Conservation (phyloP, 768 basidiomycete species). For the Tylopilus balloui region DNA sequence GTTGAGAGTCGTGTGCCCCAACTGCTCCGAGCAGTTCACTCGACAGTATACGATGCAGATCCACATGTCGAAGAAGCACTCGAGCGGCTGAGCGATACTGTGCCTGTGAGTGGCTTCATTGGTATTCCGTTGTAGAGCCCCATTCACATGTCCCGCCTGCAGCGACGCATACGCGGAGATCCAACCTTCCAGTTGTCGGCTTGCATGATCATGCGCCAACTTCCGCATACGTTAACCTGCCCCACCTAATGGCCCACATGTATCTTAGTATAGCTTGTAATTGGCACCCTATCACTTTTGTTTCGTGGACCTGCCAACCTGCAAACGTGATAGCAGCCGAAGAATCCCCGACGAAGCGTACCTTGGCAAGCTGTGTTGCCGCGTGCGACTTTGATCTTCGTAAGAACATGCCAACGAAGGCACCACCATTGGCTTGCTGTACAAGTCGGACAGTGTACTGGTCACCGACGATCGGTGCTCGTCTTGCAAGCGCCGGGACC, state of each 20-base stretch:
- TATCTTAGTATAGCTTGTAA: constrained; percentile 3
- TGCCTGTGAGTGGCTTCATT: background rate
- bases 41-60: constrained; percentile 20
- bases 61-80: constrained; percentile 15
- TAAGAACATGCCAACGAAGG: background rate
- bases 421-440: background rate
- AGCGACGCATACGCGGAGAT: background rate
- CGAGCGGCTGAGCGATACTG: background rate
- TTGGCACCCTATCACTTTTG: constrained; percentile 3
- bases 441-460: background rate
- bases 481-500: background rate
- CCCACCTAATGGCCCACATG: constrained; percentile 7
- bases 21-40: constrained; percentile 23
- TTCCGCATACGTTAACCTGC: background rate
- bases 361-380: constrained; percentile 17
- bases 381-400: background rate
- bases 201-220: background rate
- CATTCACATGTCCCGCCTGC: background rate
- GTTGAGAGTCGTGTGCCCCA: constrained; percentile 11
- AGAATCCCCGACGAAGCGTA: background rate
- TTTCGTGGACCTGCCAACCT: constrained; percentile 1
- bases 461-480: background rate
- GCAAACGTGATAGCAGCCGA: background rate
- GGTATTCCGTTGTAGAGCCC: background rate
- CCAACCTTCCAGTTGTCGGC: background rate